Conservation (phyloP, 345 rosid genomes). For the Erodium maritimum region DNA sequence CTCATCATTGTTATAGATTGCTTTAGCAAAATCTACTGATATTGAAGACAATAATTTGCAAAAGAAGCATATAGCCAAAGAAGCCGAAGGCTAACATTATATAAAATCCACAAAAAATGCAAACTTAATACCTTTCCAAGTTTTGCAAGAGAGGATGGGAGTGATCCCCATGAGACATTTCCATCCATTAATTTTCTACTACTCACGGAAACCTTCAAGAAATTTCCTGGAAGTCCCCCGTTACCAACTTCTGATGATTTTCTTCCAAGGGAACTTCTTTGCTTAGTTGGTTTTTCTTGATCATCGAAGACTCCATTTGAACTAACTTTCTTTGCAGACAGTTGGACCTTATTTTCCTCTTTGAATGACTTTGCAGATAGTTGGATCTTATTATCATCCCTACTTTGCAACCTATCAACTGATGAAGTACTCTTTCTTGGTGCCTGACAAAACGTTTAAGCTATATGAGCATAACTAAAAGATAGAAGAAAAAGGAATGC, state of each 20-base stretch:
- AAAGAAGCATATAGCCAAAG: background rate
- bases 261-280: constrained; percentile 31
- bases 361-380: constrained; percentile 36
- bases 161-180: constrained; percentile 59
- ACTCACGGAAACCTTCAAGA: constrained; percentile 63
- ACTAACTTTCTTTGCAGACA: constrained; percentile 35
- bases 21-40: background rate
- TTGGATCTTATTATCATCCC: constrained; percentile 43
- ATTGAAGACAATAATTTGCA: background rate
- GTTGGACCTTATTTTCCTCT: constrained; percentile 42
- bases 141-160: constrained; percentile 72
- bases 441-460: constrained; percentile 25
- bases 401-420: constrained; percentile 43
- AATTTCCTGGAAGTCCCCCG: constrained; percentile 58
- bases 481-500: background rate
- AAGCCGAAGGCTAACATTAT: background rate
- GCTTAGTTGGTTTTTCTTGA: constrained; percentile 39
- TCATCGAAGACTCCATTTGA: constrained; percentile 39
- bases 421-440: constrained; percentile 57
- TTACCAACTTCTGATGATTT: constrained; percentile 29
- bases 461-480: background rate
- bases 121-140: constrained; percentile 66
- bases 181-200: constrained; percentile 56
- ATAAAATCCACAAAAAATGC: background rate
- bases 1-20: background rate